Evolutionary conservation across 208 protist species (phyloP).

Genomic region (Leishmania tarentolae): DNA sequence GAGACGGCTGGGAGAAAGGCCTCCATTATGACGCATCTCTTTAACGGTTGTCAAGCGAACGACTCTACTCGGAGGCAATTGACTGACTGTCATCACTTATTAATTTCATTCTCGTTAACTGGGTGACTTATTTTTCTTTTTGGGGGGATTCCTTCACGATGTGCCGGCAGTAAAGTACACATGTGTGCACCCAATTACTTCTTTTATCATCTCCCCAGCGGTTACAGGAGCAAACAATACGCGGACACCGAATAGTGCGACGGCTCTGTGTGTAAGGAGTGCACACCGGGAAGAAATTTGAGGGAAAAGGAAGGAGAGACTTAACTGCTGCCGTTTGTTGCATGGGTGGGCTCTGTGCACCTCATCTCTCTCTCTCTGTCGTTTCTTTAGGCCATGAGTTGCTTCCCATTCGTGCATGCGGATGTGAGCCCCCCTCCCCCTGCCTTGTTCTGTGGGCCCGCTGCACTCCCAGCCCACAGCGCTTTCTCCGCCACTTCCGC

Average conservation of each 20-base stretch:
- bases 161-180: neutral
- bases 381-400: neutral
- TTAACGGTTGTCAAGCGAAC: neutral
- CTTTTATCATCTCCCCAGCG: neutral
- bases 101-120: neutral
- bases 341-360: neutral
- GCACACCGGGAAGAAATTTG: neutral
- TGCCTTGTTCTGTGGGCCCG: neutral
- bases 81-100: neutral
- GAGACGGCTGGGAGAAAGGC: neutral
- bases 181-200: neutral
- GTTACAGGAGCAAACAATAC: neutral
- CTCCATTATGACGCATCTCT: neutral
- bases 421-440: neutral
- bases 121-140: neutral
- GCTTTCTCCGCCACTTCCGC: neutral
- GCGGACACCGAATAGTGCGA: neutral
- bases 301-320: neutral
- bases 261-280: no score
- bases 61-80: neutral
- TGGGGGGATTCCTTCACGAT: neutral
- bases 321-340: neutral
- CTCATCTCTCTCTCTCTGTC: neutral
- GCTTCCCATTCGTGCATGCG: neutral
- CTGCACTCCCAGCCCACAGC: neutral